Evolutionary conservation across 176 grass and related monocot species (phyloP), one percentile per base, ranked within the genome.

Genomic region (Musa acuminata): DNA sequence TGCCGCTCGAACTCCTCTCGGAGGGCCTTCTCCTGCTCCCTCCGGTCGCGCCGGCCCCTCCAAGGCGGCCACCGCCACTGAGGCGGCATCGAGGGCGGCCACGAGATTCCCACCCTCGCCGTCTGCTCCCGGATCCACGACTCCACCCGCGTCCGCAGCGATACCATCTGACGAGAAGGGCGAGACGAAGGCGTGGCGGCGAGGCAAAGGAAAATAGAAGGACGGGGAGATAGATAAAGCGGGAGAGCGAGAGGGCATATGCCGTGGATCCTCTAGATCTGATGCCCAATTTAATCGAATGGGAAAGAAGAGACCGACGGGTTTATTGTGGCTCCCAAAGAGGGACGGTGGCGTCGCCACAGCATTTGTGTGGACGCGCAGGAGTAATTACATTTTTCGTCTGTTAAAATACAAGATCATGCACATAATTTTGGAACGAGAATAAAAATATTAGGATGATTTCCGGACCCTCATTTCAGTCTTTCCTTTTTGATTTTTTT

Each of bases 81-180:
- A 71, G 73, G 83, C 80, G 79, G 84, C 71, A 64, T 35, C 80
- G 81, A 81, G 17, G 51, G 81, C 69, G 65, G 75, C 87, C 83
- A 86, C 66, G 87, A 69, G 55, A 70, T 55, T 52, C 80, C 80
- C 11, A 96, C 52, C 62, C 73, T 75, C 69, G 87, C 62, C 55
- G 83, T 83, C 62, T 89, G 90, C 71, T 89, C 87, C 71, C 80
- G 82, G 78, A 88, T 67, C 87, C 85, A 97, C 51, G 90, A 81
- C 70, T 97, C 90, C 67, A 90, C 82, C 55, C 90, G 85, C 76
- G 81, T 87, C 71, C 78, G 71, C 60, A 90, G 67, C 20, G 75
- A 77, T 26, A 6, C 75, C 58, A 77, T 64, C 48, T 21, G 52
- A 48, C 0, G 14, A 21, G 1, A 19, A 24, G 69, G 69, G 49